Evolutionary conservation across 148 eudicot species (phyloP).

Genomic region (Amaranthus palmeri): DNA sequence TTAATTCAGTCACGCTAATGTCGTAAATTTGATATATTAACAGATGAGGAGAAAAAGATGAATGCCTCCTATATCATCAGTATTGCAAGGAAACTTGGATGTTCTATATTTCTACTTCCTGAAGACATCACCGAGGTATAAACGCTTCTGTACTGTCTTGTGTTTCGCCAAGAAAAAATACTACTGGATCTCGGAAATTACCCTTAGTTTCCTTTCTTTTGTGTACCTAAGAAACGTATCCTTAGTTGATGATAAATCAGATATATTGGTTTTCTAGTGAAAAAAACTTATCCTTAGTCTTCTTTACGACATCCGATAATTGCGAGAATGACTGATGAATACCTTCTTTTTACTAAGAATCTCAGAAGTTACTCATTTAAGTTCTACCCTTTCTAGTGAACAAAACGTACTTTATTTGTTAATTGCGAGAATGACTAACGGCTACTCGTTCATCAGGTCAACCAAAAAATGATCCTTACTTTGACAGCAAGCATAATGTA

Average conservation of each 20-base stretch:
- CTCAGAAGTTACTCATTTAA: neutral
- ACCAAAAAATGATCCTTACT: constrained; percentile 94
- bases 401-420: neutral
- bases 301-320: no score
- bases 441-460: constrained; percentile 48
- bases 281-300: no score
- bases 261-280: no score
- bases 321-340: no score
- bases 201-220: no score
- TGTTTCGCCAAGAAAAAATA: neutral
- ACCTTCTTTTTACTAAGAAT: neutral
- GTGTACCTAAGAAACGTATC: no score
- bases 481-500: constrained; percentile 96
- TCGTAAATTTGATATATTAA: constrained; percentile 6
- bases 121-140: constrained; percentile 94
- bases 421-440: neutral
- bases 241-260: no score
- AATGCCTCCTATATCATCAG: constrained; percentile 97
- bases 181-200: no score
- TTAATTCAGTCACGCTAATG: neutral
- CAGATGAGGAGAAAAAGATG: constrained; percentile 98
- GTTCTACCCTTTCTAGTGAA: neutral
- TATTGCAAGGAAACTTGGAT: constrained; percentile 95
- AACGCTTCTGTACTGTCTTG: neutral
- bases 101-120: constrained; percentile 96